phyloP scores from a whole-genome alignment of 2,329 filamentous ascomycete species.

The Colletotrichum somersetense region DNA sequence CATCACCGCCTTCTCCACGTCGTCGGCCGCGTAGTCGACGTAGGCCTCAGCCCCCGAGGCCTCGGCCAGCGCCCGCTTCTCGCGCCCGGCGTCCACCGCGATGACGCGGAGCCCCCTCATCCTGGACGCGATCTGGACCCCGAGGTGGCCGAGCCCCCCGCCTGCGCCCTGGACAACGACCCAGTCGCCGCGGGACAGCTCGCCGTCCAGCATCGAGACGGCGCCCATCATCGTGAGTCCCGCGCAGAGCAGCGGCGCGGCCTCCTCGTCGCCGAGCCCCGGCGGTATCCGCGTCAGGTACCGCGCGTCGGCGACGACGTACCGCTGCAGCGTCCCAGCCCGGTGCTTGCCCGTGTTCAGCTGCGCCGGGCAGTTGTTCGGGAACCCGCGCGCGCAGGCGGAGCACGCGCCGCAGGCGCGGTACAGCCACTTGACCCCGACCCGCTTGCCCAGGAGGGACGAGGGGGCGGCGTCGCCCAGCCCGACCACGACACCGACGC shows the following conservation, averaged over 20 bases:
- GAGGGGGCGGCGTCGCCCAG: slow-evolving; percentile 47
- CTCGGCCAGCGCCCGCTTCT: slow-evolving; percentile 44
- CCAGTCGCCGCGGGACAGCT: slow-evolving; percentile 45
- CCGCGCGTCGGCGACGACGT: slow-evolving; percentile 47
- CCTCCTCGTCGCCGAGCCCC: slow-evolving; percentile 43
- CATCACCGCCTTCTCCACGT: slow-evolving; percentile 45
- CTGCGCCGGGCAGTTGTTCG: slow-evolving; percentile 57
- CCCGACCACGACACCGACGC: slow-evolving; percentile 48
- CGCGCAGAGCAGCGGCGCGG: slow-evolving; percentile 50
- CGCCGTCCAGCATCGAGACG: slow-evolving; percentile 39
- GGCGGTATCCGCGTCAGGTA: slow-evolving; percentile 48
- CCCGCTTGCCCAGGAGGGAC: slow-evolving; percentile 50
- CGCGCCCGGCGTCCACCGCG: slow-evolving; percentile 47
- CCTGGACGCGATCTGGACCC: slow-evolving; percentile 49
- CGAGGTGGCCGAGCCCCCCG: slow-evolving; percentile 51
- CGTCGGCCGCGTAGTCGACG: slow-evolving; percentile 46
- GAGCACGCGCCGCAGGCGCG: slow-evolving; percentile 55
- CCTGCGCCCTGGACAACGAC: slow-evolving; percentile 50
- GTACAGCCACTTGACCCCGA: slow-evolving; percentile 61
- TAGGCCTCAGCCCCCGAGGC: slow-evolving; percentile 47
- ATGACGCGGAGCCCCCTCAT: slow-evolving; percentile 45
- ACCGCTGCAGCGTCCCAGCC: slow-evolving; percentile 50
- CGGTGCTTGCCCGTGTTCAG: slow-evolving; percentile 56
- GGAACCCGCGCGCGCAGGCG: slow-evolving; percentile 50
- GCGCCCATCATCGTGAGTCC: slow-evolving; percentile 51